Evolutionary conservation across 2,329 filamentous ascomycete genomes (phyloP).

Genomic region (Epicoccum nigrum): DNA sequence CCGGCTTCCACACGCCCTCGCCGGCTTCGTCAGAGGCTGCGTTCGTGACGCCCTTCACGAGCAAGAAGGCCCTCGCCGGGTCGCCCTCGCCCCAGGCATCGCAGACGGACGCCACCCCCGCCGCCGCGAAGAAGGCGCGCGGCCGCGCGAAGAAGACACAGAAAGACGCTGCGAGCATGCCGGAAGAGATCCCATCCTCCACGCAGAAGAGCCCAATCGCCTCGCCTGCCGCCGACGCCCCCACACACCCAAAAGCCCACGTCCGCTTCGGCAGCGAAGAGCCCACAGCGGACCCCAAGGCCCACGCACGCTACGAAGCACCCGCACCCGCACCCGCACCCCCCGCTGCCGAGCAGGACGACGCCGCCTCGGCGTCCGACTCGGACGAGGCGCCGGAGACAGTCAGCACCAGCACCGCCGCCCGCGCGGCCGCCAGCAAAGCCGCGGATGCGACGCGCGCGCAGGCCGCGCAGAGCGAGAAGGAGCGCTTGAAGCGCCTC

Average conservation of each 20-base stretch:
- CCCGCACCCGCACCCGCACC: not conserved
- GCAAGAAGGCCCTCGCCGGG: slow-evolving; percentile 23
- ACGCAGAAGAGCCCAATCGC: slow-evolving; percentile 34
- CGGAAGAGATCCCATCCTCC: slow-evolving; percentile 37
- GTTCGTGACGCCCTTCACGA: slow-evolving; percentile 35
- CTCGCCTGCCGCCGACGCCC: slow-evolving; percentile 15
- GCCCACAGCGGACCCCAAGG: slow-evolving; percentile 26
- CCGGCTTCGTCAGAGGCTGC: slow-evolving; percentile 24
- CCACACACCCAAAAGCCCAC: slow-evolving; percentile 29
- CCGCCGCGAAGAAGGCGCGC: slow-evolving; percentile 24
- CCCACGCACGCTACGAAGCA: slow-evolving; percentile 21
- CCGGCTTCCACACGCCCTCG: slow-evolving; percentile 32
- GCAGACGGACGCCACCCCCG: slow-evolving; percentile 19
- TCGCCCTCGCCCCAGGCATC: slow-evolving; percentile 34
- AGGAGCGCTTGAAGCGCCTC: slow-evolving; percentile 39
- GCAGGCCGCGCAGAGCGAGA: slow-evolving; percentile 35
- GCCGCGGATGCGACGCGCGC: slow-evolving; percentile 39
- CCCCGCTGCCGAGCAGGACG: slow-evolving; percentile 2
- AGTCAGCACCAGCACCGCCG: slow-evolving; percentile 41
- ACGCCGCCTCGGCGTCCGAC: slow-evolving; percentile 39
- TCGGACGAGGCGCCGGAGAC: slow-evolving; percentile 49
- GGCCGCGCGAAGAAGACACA: slow-evolving; percentile 23
- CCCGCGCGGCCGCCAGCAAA: slow-evolving; percentile 35
- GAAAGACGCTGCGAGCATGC: slow-evolving; percentile 7
- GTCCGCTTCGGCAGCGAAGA: slow-evolving; percentile 48